phyloP scores from a whole-genome alignment of 768 basidiomycete genomes.

The Imleria badia region DNA sequence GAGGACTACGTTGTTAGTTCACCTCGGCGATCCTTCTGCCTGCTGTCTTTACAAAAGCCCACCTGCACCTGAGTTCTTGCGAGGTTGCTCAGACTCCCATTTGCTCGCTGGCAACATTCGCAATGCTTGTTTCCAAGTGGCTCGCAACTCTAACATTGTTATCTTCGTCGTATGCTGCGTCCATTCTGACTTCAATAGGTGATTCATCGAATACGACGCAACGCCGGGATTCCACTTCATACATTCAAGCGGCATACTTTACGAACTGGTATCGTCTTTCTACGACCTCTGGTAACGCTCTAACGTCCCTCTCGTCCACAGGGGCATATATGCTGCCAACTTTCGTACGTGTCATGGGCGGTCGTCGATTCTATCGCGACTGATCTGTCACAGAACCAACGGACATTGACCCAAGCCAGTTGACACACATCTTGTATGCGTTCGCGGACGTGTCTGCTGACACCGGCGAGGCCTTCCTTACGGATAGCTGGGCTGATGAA shows the following conservation, averaged over 20 bases:
- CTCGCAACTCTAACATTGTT: constrained; percentile 7
- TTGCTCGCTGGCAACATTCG: background rate
- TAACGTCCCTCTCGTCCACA: constrained; percentile 11
- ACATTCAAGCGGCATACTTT: constrained; percentile 37
- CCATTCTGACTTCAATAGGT: constrained; percentile 5
- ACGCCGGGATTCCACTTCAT: constrained; percentile 16
- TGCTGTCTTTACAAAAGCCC: constrained; percentile 14
- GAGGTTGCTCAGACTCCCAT: background rate
- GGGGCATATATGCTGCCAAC: constrained; percentile 63
- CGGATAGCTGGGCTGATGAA: constrained; percentile 74
- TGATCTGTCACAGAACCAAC: constrained; percentile 51
- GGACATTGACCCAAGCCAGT: constrained; percentile 52
- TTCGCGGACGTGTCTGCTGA: constrained; percentile 71
- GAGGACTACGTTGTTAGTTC: constrained; percentile 10
- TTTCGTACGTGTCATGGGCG: constrained; percentile 47
- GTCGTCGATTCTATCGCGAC: background rate
- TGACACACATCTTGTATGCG: constrained; percentile 79
- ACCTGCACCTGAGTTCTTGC: background rate
- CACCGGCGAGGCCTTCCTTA: constrained; percentile 62
- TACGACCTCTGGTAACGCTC: background rate
- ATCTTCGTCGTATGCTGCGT: constrained; percentile 9
- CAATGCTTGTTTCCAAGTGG: background rate
- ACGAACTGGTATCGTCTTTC: constrained; percentile 32
- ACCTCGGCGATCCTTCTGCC: constrained; percentile 6
- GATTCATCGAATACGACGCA: constrained; percentile 1